A percentile compares a stretch with the other conserved stretches of the same genome.
Conservation (phyloP, 768 basidiomycete genomes). For the Calocybe gangraenosa region DNA sequence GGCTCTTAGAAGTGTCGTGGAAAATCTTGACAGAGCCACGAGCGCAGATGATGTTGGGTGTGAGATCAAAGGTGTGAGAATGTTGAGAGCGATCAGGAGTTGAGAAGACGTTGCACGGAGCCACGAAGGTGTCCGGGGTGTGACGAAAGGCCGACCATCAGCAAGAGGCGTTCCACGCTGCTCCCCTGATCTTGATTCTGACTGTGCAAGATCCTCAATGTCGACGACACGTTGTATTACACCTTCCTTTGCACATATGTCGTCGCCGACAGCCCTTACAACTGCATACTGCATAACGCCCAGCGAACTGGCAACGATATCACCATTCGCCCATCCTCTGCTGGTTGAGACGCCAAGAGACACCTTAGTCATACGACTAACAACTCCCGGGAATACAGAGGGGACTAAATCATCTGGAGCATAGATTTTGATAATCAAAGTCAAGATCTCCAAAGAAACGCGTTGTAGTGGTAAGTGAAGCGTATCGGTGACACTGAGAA, state of each 20-base stretch:
- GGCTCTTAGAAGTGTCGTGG: slow-evolving; percentile 44
- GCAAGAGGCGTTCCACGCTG: slow-evolving; percentile 14
- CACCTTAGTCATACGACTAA: slow-evolving; percentile 73
- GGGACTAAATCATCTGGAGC: slow-evolving; percentile 52
- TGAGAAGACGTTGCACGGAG: slow-evolving; percentile 79
- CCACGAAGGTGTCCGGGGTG: slow-evolving; percentile 71
- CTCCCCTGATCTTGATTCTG: slow-evolving; percentile 15
- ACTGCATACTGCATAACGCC: slow-evolving; percentile 52
- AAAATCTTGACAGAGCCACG: slow-evolving; percentile 50
- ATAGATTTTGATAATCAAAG: slow-evolving; percentile 51
- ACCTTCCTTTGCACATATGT: slow-evolving; percentile 59
- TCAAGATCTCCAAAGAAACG: slow-evolving; percentile 55
- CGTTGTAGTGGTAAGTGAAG: slow-evolving; percentile 58
- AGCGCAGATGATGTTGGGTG: slow-evolving; percentile 72
- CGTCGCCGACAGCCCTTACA: slow-evolving; percentile 60
- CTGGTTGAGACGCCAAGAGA: slow-evolving; percentile 48
- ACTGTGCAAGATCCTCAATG: slow-evolving; percentile 58
- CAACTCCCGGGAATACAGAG: slow-evolving; percentile 78
- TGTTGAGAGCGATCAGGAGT: slow-evolving; percentile 76
- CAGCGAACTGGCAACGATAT: slow-evolving; percentile 56
- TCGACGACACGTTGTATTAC: slow-evolving; percentile 48
- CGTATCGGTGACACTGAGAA: slow-evolving; percentile 59
- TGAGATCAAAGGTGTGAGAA: slow-evolving; percentile 62
- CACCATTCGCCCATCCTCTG: slow-evolving; percentile 73
- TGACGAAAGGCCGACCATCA: slow-evolving; percentile 37